Conservation (phyloP, 805 yeast species). For the Ascoidea rubescens region DNA sequence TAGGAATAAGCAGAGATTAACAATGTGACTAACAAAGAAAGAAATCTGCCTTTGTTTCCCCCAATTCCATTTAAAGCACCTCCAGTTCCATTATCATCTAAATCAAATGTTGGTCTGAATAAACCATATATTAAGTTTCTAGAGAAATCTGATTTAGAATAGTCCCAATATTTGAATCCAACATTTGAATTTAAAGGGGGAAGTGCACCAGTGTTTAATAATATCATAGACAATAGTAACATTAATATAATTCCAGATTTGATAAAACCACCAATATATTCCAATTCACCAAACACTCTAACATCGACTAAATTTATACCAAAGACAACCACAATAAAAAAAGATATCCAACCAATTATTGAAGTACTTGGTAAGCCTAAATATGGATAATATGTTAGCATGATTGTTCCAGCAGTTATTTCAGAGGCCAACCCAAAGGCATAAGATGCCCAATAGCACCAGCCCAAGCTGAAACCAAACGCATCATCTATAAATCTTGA, state of each 20-base stretch:
- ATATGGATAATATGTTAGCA: conserved; percentile 51
- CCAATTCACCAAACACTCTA: conserved; percentile 60
- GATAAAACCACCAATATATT: conserved; percentile 43
- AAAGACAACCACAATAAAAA: conserved; percentile 34
- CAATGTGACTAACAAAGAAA: conserved; percentile 47
- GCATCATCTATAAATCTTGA: conserved; percentile 68
- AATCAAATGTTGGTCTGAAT: conserved; percentile 60
- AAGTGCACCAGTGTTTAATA: conserved; percentile 45
- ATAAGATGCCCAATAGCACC: conserved; percentile 62
- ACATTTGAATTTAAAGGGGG: conserved; percentile 26
- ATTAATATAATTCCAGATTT: conserved; percentile 41
- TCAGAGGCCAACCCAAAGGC: conserved; percentile 66
- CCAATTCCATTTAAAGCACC: conserved; percentile 42
- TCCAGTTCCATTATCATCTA: conserved; percentile 39
- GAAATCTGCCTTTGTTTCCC: conserved; percentile 45
- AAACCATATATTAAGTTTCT: conserved; percentile 46
- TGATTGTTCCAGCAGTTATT: conserved; percentile 63
- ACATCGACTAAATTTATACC: conserved; percentile 52
- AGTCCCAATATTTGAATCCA: conserved; percentile 63
- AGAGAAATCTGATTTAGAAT: conserved; percentile 31
- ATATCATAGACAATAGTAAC: conserved; percentile 49
- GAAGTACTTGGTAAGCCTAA: conserved; percentile 33
- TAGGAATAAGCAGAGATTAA: conserved; percentile 61
- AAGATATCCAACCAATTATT: conserved; percentile 54
- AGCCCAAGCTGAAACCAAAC: conserved; percentile 60